phyloP scores from a whole-genome alignment of 2,329 filamentous ascomycete species.

The Lasiodiplodia hormozganensis region DNA sequence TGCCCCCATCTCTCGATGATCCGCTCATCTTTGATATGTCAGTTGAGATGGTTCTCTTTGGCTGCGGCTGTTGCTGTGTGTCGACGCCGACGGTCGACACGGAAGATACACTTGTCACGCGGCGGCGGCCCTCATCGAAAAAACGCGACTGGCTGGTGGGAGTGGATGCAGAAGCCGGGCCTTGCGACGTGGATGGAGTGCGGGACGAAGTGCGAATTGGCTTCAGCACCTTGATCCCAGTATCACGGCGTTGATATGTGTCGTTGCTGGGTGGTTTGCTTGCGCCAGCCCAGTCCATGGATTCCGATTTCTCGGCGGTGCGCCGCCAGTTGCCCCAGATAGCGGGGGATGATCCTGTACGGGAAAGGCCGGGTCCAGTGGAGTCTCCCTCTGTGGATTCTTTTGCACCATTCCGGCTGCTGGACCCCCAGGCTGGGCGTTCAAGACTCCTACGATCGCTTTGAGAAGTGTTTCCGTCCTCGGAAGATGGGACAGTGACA shows the following conservation, averaged over 20 bases:
- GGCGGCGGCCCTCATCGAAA: slow-evolving; percentile 56
- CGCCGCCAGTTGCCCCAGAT: slow-evolving; percentile 59
- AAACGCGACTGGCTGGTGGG: slow-evolving; percentile 45
- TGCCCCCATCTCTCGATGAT: slow-evolving; percentile 1
- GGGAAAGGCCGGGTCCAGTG: slow-evolving; percentile 29
- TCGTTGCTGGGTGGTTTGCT: slow-evolving; percentile 61
- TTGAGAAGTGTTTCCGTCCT: slow-evolving; percentile 11
- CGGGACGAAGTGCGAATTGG: slow-evolving; percentile 71
- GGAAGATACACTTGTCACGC: slow-evolving; percentile 32
- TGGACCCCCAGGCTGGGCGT: slow-evolving; percentile 7
- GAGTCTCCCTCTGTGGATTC: slow-evolving; percentile 5
- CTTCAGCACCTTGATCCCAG: slow-evolving; percentile 90
- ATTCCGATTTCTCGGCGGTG: slow-evolving; percentile 16
- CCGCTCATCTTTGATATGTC: slow-evolving; percentile 15
- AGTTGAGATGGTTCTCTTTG: slow-evolving; percentile 25
- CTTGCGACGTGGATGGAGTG: slow-evolving; percentile 43
- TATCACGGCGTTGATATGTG: slow-evolving; percentile 72
- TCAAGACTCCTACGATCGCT: slow-evolving; percentile 14
- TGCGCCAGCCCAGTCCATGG: slow-evolving; percentile 61
- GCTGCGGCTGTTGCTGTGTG: slow-evolving; percentile 9
- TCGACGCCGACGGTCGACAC: slow-evolving; percentile 23
- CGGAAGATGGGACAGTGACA: slow-evolving; percentile 24
- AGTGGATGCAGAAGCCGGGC: slow-evolving; percentile 41
- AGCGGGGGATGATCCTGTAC: slow-evolving; percentile 47
- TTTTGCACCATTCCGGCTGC: slow-evolving; percentile 3